A percentile compares a stretch with the other conserved stretches of the same genome.
Evolutionary conservation across 228 moss, liverwort and hornwort species (phyloP).

Genomic region (Sphagnum magellanicum): DNA sequence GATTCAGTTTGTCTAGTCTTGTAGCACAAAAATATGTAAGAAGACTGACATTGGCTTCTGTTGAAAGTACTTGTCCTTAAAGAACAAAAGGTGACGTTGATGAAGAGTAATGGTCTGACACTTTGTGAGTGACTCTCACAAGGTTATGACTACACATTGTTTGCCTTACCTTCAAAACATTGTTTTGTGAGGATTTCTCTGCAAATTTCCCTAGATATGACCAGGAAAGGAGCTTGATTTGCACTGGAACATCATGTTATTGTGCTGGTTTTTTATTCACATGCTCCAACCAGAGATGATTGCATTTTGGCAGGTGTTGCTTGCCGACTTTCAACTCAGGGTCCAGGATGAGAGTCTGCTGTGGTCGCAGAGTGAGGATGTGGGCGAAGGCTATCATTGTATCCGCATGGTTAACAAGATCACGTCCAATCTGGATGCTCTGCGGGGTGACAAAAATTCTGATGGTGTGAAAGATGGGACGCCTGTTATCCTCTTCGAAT

Average conservation of each 20-base stretch:
- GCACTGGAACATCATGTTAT: not conserved
- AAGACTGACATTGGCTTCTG: too few species aligned
- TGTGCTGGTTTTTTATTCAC: too few species aligned
- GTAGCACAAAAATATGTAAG: too few species aligned
- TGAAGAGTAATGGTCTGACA: not conserved
- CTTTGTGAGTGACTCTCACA: not conserved
- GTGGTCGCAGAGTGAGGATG: constrained; percentile 62
- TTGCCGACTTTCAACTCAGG: constrained; percentile 30
- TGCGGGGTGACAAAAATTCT: constrained; percentile 59
- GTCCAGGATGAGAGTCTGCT: constrained; percentile 30
- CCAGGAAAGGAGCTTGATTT: not conserved
- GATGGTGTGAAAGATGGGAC: constrained; percentile 64
- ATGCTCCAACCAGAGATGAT: not conserved
- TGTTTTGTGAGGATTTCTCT: too few species aligned
- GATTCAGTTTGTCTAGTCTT: too few species aligned
- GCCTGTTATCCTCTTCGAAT: constrained; percentile 52
- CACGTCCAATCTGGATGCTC: constrained; percentile 64
- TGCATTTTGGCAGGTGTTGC: constrained; percentile 30
- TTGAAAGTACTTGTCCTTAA: too few species aligned
- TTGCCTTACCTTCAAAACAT: too few species aligned
- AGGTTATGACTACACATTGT: not conserved
- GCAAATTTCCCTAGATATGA: not conserved
- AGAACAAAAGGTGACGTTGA: too few species aligned
- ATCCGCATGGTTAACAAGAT: constrained; percentile 57
- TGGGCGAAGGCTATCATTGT: constrained; percentile 60